Evolutionary conservation across 2,329 filamentous ascomycete species (phyloP), one percentile per base, ranked within the genome.

Genomic region (Mycosphaerella sp.): DNA sequence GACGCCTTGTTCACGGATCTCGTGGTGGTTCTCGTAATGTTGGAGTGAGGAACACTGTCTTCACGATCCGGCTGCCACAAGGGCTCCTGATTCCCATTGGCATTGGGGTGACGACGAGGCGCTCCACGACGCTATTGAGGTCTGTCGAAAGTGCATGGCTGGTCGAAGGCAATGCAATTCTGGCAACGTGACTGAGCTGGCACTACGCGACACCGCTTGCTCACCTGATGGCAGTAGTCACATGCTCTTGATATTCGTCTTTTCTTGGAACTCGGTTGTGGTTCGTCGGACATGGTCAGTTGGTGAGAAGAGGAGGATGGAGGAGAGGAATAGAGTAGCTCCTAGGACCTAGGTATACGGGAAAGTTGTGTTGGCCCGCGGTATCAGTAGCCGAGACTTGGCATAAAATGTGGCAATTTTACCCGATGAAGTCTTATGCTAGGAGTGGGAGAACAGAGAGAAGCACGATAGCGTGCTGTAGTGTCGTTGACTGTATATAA

Each of bases 81-180:
- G 29, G 45, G 29, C 65, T 38, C 50, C 36, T 8, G 49, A 45
- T 29, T n/a, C 31, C 43, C 23, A 45, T 53, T 41, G 23, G 42
- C 21, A 3, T 39, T 39, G 21, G 14, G 14, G 14, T 17, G 14
- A 17, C 38, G 46, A 12, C 50, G 48, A 36, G 53, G 32, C n/a
- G 38, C 42, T 29, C 52, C 54, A 12, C 54, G 45, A 42, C 45
- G 38, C 23, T 49, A 45, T 26, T 45, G 26, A 17, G 72, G 70
- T 41, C 73, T 69, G 49, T 72, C 62, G 58, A 72, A 75, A 32
- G 71, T 75, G 59, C 75, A 78, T 14, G 63, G 53, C 49, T 74
- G 69, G 48, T 69, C 69, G 60, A 76, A 78, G 54, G 76, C 72
- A 7, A 66, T 59, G 60, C 75, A 76, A 47, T 73, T 77, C 57